phyloP scores from a whole-genome alignment of 2,329 filamentous ascomycete species.

The Bipolaris cookei region DNA sequence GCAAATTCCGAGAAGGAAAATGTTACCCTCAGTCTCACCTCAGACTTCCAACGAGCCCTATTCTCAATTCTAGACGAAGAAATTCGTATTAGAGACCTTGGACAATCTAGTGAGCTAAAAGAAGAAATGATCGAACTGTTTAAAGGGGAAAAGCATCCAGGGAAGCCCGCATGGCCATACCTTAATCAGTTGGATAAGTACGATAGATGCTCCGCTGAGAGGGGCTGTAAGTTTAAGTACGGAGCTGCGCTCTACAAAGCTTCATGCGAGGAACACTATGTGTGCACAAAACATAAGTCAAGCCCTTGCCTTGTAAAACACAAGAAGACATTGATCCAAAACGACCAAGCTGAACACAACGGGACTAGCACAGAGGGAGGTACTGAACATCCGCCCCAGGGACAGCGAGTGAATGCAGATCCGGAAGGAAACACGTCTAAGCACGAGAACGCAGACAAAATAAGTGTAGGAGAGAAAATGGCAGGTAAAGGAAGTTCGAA shows the following conservation, averaged over 20 bases:
- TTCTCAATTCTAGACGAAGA: constrained; percentile 3
- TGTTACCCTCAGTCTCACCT: constrained; percentile 6
- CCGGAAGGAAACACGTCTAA: too few species aligned
- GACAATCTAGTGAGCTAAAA: constrained; percentile 3
- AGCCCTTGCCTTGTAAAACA: constrained; percentile 1
- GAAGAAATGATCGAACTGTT: constrained; percentile 1
- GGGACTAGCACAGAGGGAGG: too few species aligned
- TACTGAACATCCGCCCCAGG: too few species aligned
- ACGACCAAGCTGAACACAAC: not conserved
- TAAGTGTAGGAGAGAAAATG: too few species aligned
- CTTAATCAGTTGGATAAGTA: constrained; percentile 1
- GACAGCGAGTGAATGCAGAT: too few species aligned
- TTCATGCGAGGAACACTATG: constrained; percentile 5
- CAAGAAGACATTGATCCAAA: not conserved
- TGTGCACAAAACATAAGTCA: not conserved
- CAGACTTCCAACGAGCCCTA: constrained; percentile 7
- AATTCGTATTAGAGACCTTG: constrained; percentile 5
- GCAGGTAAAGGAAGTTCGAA: too few species aligned
- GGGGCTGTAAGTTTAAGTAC: constrained; percentile 1
- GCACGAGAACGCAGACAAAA: too few species aligned
- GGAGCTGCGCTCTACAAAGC: constrained; percentile 6
- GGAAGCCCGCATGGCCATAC: constrained; percentile 2
- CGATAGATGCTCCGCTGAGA: not conserved
- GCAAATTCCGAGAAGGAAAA: not conserved
- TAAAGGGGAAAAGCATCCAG: not conserved